Evolutionary conservation across 352 stramenopile genomes (phyloP), one percentile per base, ranked within the genome.

Genomic region (Globisporangium middletonii): DNA sequence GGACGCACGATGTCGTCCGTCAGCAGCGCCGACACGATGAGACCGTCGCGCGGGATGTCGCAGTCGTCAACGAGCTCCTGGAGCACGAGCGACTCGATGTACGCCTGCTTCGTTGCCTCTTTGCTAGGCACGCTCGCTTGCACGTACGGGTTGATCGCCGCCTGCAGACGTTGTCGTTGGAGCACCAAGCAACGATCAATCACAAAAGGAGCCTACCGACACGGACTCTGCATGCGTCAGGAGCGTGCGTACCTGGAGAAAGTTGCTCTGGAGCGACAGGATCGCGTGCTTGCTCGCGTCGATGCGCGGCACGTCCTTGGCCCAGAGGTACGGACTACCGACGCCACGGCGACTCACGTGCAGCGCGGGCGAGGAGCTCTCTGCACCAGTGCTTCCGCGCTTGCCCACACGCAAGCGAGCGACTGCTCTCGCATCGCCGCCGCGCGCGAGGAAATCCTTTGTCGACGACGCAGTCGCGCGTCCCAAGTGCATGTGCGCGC

Each of bases 261-360:
- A 87, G 60, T 92, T 92, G 41, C 79, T 80, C 37, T 60, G 56
- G 46, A 76, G 82, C 0, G 49, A 60, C 0, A 66, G 65, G 27
- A 77, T 60, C 9, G 75, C 54, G 8, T 50, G 48, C 55, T 87
- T 89, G 50, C 58, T 78, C 4, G 60, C 67, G 44, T 92, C 71
- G 38, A 92, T 73, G 50, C 82, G 77, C 37, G 82, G 78, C 48
- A 92, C 68, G 26, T 92, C 78, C 53, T 84, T 87, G 12, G 75
- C 72, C 82, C 79, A 92, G 42, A 88, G 48, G 38, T 75, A 73
- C 30, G 82, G 69, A 28, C 79, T 86, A 3, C 79, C 82, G n/a
- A 89, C 63, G 19, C 75, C 82, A 53, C 72, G 64, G 16, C 53
- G 71, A 16, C 55, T 72, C 44, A 78, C 65, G 23, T 58, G 47